Evolutionary conservation across 2,329 filamentous ascomycete species (phyloP), one percentile per base, ranked within the genome.

Genomic region (Claviceps maximensis): DNA sequence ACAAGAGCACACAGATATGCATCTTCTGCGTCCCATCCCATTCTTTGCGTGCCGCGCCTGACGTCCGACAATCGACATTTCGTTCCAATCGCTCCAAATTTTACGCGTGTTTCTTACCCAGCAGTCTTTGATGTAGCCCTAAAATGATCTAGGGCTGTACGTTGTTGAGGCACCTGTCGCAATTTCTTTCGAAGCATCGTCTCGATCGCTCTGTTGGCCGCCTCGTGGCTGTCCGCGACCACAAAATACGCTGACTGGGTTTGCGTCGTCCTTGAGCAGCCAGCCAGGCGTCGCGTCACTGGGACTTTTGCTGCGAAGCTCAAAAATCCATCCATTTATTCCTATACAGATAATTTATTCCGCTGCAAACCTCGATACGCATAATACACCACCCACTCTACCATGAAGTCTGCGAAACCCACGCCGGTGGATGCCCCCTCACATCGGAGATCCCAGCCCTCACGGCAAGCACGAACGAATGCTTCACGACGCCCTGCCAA

Each of bases 401-500:
- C 61, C 41, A 82, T 82, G 78, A 82, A 78, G 67, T 75, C 77
- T 47, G 73, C 75, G 49, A 80, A 78, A 61, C 67, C 70, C 27
- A 62, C 70, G 53, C 65, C 70, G 41, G 63, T 63, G 47, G 71
- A 74, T 51, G 62, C 68, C 45, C 62, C 69, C 55, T 76, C 78
- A 56, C 74, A 72, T 68, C 77, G 80, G 61, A 74, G 80, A 65
- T 78, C 79, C 53, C 81, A 84, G 62, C 82, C 81, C 48, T 72
- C 80, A 60, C 80, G 81, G 57, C 81, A 84, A 67, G 78, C 81
- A 62, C 78, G 81, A 63, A 80, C 76, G 53, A 84, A 85, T 63
- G 80, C 81, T 58, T 72, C 78, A 47, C 74, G 82, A 67, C 74
- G 71, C 54, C 75, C 76, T 52, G 71, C 74, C 59, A 72, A 68